These are phyloP conservation scores for Colletotrichum musae DNA, from an alignment of 2,329 filamentous ascomycete species.

Conservation along the genomic window DNA sequence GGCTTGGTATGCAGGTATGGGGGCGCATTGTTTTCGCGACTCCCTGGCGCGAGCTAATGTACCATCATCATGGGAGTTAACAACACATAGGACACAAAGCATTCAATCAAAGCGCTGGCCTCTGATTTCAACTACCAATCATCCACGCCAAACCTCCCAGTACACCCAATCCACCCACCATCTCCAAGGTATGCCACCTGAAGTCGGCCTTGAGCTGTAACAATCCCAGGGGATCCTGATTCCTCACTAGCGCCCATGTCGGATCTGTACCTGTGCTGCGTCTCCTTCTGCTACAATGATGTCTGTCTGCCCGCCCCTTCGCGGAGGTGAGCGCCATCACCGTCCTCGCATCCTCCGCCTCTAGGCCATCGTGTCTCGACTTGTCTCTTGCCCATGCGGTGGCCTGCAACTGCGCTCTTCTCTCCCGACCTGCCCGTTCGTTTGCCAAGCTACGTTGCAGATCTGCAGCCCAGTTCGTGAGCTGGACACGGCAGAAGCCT, in stretches of 20 bases:
- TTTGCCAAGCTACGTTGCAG: constrained; percentile 82
- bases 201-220: constrained; percentile 78
- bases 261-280: constrained; percentile 40
- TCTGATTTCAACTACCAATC: constrained; percentile 35
- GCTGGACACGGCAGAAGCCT: constrained; percentile 65
- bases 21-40: no score
- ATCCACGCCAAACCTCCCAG: constrained; percentile 81
- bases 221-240: constrained; percentile 85
- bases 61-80: no score
- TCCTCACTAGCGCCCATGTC: constrained; percentile 55
- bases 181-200: constrained; percentile 76
- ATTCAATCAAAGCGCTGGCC: no score
- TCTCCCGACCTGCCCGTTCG: constrained; percentile 79
- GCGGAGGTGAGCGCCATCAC: constrained; percentile 24
- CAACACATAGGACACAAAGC: no score
- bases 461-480: constrained; percentile 87
- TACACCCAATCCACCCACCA: constrained; percentile 81
- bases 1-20: no score
- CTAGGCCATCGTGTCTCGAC: constrained; percentile 58
- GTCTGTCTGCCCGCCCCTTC: constrained; percentile 2
- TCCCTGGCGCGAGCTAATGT: no score
- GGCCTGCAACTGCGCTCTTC: constrained; percentile 73
- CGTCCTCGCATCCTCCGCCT: background rate
- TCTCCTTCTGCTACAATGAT: constrained; percentile 38
- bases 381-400: constrained; percentile 78